Percentiles rank a stretch among this genome's conserved stretches.
phyloP scores from a whole-genome alignment of 352 stramenopile genomes.

The Plasmopara halstedii region DNA sequence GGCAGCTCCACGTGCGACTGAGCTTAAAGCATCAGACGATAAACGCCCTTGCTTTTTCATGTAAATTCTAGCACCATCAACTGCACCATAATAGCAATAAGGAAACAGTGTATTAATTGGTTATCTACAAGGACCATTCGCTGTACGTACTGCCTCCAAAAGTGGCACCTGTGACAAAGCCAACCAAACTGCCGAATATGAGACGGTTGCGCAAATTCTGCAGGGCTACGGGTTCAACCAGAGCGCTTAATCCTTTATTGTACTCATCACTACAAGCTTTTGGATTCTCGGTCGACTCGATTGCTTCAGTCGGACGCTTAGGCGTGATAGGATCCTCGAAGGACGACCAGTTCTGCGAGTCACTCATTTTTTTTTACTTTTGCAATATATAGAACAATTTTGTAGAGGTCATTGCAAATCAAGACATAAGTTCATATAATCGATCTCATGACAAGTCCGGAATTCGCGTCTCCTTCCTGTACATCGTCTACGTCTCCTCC shows the following conservation, averaged over 20 bases:
- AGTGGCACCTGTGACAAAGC: conserved; percentile 66
- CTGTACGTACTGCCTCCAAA: conserved; percentile 60
- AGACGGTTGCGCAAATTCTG: conserved; percentile 58
- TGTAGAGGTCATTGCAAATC: too few relatives aligned
- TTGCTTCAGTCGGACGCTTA: conserved; percentile 10
- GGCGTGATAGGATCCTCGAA: conserved; percentile 48
- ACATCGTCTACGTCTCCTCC: conserved; percentile 4
- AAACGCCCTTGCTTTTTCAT: conserved; percentile 49
- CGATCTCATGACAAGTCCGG: too few relatives aligned
- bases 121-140: neutral
- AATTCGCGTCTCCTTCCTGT: conserved; percentile 10
- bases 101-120: neutral
- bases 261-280: neutral
- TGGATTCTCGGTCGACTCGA: conserved; percentile 3
- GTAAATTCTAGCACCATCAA: conserved; percentile 56
- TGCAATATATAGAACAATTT: neutral
- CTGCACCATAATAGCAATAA: conserved; percentile 18
- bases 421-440: too few relatives aligned
- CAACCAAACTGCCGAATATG: conserved; percentile 70
- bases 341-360: conserved; percentile 78
- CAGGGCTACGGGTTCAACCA: conserved; percentile 32
- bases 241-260: conserved; percentile 1
- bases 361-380: conserved; percentile 33
- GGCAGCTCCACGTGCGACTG: conserved; percentile 41
- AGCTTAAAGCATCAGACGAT: conserved; percentile 34